Percentiles rank a stretch among this genome's conserved stretches.
These are phyloP conservation scores for Austroboletus eburneus DNA, from an alignment of 768 basidiomycete species.

Conservation along the genomic window DNA sequence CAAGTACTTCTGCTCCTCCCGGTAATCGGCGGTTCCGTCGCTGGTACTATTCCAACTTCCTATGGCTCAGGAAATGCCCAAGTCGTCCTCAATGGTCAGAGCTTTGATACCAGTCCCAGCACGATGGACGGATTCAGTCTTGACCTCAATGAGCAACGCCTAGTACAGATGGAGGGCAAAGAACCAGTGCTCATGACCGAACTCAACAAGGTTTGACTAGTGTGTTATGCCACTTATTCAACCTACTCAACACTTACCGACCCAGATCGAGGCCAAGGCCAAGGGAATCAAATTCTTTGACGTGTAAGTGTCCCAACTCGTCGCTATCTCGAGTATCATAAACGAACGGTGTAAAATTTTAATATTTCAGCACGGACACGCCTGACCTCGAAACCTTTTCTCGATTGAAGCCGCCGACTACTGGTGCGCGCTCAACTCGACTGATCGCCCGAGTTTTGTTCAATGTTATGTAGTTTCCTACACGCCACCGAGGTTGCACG, in stretches of 20 bases:
- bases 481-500: constrained; percentile 57
- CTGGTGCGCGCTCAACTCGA: constrained; percentile 32
- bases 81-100: constrained; percentile 26
- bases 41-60: constrained; percentile 13
- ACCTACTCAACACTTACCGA: background rate
- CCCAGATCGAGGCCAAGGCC: constrained; percentile 72
- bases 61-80: constrained; percentile 7
- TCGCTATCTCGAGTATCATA: background rate
- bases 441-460: background rate
- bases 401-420: constrained; percentile 32
- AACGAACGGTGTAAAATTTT: constrained; percentile 7
- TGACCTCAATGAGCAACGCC: constrained; percentile 66
- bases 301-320: constrained; percentile 46
- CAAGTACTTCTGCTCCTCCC: constrained; percentile 18
- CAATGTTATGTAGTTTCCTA: constrained; percentile 41
- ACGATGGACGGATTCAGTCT: constrained; percentile 52
- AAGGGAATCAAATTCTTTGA: constrained; percentile 84
- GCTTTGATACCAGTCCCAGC: constrained; percentile 19
- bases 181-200: constrained; percentile 81
- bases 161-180: constrained; percentile 72
- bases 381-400: constrained; percentile 49
- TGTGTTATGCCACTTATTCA: background rate
- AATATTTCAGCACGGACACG: constrained; percentile 79
- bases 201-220: constrained; percentile 66
- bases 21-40: constrained; percentile 17